Conservation (phyloP, 2,329 filamentous ascomycete genomes). For the Metarhizium robertsii region DNA sequence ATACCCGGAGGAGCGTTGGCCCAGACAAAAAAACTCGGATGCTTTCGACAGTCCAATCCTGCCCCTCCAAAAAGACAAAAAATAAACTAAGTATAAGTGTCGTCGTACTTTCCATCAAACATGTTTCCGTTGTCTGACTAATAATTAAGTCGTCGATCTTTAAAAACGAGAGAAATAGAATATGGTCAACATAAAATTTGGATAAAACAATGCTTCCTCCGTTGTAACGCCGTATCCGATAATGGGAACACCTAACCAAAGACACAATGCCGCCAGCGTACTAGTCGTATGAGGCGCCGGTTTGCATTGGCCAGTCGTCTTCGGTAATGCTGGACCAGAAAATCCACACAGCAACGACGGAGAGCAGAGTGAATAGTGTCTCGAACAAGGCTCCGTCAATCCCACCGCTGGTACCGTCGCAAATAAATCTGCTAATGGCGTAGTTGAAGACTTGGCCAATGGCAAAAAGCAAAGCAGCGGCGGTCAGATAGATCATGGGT, state of each 20-base stretch:
- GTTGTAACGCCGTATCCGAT: conserved; percentile 13
- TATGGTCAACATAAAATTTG: conserved; percentile 7
- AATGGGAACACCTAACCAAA: conserved; percentile 7
- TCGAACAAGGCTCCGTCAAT: conserved; percentile 93
- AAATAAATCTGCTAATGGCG: conserved; percentile 83
- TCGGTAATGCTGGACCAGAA: conserved; percentile 99
- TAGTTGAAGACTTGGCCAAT: conserved; percentile 96
- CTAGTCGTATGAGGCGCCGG: conserved; percentile 30
- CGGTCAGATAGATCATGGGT: conserved; percentile 81
- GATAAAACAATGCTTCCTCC: conserved; percentile 7
- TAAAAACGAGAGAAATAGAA: conserved; percentile 6
- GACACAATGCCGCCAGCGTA: not conserved
- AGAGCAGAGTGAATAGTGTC: conserved; percentile 80
- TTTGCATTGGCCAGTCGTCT: conserved; percentile 80
- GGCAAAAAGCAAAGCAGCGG: conserved; percentile 73
- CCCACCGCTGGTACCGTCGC: conserved; percentile 69
- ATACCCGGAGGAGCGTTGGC: not conserved
- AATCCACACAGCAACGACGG: conserved; percentile 77
- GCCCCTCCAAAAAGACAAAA: not conserved
- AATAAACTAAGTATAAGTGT: not conserved
- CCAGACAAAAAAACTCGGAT: not conserved
- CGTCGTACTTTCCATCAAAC: conserved; percentile 3
- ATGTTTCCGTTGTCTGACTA: conserved; percentile 9
- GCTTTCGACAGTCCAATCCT: not conserved
- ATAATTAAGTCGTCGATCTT: conserved; percentile 4